A percentile compares a stretch with the other conserved stretches of the same genome.
Evolutionary conservation across 2,329 filamentous ascomycete genomes (phyloP).

Genomic region (Diatrype stigma): DNA sequence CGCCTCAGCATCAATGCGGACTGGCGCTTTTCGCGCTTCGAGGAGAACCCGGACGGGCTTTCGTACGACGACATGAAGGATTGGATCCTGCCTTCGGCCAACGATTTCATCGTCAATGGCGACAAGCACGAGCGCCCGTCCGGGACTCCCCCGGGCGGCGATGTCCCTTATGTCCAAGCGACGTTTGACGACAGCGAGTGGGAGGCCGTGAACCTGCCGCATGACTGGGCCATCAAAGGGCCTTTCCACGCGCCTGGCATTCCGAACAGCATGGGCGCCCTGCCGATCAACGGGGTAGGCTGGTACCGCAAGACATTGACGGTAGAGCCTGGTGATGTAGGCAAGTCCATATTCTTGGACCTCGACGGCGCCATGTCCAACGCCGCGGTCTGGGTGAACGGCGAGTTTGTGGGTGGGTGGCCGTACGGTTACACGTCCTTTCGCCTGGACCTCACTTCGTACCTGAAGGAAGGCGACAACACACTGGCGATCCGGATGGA

Average conservation of each 20-base stretch:
- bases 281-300: conserved; percentile 48
- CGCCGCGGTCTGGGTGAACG: conserved; percentile 49
- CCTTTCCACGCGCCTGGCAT: conserved; percentile 32
- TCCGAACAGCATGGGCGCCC: conserved; percentile 35
- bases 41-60: conserved; percentile 28
- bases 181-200: conserved; percentile 28
- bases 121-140: conserved; percentile 19
- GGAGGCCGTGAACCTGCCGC: conserved; percentile 36
- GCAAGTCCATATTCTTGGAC: conserved; percentile 20
- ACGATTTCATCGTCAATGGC: conserved; percentile 25
- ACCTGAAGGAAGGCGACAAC: conserved; percentile 34
- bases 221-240: conserved; percentile 42
- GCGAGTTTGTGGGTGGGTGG: conserved; percentile 46
- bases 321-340: conserved; percentile 9
- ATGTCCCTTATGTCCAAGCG: conserved; percentile 24
- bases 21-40: conserved; percentile 33
- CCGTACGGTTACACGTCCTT: conserved; percentile 49
- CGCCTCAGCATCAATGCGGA: conserved; percentile 29
- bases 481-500: conserved; percentile 47
- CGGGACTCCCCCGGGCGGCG: conserved; percentile 17
- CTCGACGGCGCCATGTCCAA: conserved; percentile 50
- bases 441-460: conserved; percentile 45
- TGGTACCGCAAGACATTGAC: conserved; percentile 44
- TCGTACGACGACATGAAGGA: conserved; percentile 28
- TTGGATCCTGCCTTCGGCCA: conserved; percentile 30